These are phyloP conservation scores for Ophidiomyces ophidiicola DNA, from an alignment of 2,329 filamentous ascomycete species.

Conservation along the genomic window DNA sequence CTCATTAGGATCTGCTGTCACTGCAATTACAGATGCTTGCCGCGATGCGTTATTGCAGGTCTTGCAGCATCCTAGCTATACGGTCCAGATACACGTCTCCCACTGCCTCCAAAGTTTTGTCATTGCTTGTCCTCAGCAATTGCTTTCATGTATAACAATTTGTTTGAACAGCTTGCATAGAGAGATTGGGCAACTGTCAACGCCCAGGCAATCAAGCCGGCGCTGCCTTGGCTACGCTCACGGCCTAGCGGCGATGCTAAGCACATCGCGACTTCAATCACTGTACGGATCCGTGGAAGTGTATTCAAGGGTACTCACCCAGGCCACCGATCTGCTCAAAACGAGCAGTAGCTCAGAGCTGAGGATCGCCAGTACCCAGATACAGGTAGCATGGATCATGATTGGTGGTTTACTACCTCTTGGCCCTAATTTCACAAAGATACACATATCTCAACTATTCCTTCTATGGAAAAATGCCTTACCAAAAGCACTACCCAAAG, in stretches of 20 bases:
- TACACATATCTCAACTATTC: constrained; percentile 85
- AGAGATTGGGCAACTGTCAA: constrained; percentile 66
- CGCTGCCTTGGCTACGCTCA: constrained; percentile 85
- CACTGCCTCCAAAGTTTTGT: constrained; percentile 78
- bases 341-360: constrained; percentile 84
- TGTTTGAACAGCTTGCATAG: constrained; percentile 92
- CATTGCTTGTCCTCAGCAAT: constrained; percentile 79
- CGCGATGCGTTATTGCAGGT: constrained; percentile 82
- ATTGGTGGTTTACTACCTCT: constrained; percentile 94
- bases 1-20: constrained; percentile 70
- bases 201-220: constrained; percentile 64
- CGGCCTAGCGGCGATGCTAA: constrained; percentile 78
- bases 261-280: constrained; percentile 75
- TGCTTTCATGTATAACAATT: constrained; percentile 80
- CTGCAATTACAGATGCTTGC: constrained; percentile 65
- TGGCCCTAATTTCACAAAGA: constrained; percentile 96
- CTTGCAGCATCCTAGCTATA: constrained; percentile 88
- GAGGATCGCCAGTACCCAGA: constrained; percentile 80
- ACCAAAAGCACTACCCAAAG: constrained; percentile 84
- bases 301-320: constrained; percentile 78
- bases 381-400: constrained; percentile 94
- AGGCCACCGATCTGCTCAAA: constrained; percentile 85
- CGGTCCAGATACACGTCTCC: constrained; percentile 82
- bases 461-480: constrained; percentile 95
- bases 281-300: constrained; percentile 92